These are phyloP conservation scores for Quercus dentata DNA, from an alignment of 306 rosid species.

Conservation along the genomic window DNA sequence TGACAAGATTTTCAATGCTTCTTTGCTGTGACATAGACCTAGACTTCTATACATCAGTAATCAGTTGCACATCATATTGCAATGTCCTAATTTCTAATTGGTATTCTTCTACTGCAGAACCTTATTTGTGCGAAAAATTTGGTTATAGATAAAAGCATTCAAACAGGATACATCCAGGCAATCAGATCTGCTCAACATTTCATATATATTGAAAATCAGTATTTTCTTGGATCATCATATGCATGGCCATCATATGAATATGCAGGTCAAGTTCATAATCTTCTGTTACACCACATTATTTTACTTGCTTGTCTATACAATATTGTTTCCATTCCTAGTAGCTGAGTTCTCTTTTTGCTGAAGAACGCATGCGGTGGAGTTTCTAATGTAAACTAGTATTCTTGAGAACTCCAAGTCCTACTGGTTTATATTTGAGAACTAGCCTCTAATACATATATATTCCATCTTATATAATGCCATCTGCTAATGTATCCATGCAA, in stretches of 20 bases:
- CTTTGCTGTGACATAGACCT: constrained; percentile 21
- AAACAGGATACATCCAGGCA: constrained; percentile 85
- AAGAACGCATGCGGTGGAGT: background rate
- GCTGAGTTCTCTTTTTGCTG: background rate
- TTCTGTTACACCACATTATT: constrained; percentile 5
- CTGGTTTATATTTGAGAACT: background rate
- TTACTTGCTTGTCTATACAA: constrained; percentile 6
- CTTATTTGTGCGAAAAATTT: constrained; percentile 70
- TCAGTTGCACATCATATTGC: constrained; percentile 8
- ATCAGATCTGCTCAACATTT: constrained; percentile 96
- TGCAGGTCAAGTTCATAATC: constrained; percentile 61
- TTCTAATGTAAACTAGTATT: constrained; percentile 10
- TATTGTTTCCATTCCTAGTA: constrained; percentile 1
- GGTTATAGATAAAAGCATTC: constrained; percentile 87
- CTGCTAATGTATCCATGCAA: background rate
- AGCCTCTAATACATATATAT: background rate
- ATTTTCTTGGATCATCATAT: constrained; percentile 89
- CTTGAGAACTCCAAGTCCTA: background rate
- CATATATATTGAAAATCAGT: constrained; percentile 92
- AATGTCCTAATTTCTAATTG: constrained; percentile 15
- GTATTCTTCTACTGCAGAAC: constrained; percentile 55
- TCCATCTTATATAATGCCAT: background rate
- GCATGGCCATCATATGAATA: constrained; percentile 80
- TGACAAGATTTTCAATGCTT: constrained; percentile 6
- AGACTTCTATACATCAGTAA: constrained; percentile 10